Percentiles rank a stretch among this genome's conserved stretches.
Conservation (phyloP, 192 early-diverging fungal species). For the Coemansia sp. region DNA sequence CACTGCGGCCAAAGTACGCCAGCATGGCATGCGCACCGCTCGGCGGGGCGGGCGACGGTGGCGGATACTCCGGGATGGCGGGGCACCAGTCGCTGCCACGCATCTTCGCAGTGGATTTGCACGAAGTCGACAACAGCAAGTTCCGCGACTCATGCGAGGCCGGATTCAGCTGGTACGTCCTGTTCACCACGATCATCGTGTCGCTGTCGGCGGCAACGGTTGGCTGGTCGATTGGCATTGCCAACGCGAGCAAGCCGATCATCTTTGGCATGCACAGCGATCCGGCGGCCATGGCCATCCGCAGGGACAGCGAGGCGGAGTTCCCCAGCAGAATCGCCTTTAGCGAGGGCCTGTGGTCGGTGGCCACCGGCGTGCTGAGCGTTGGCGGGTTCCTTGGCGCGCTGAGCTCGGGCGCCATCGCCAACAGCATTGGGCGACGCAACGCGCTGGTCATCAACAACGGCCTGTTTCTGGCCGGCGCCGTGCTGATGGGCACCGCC, state of each 20-base stretch:
- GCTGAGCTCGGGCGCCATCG: constrained; percentile 56
- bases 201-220: constrained; percentile 46
- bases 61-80: not conserved
- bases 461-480: constrained; percentile 65
- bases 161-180: constrained; percentile 46
- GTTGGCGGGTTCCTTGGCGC: constrained; percentile 68
- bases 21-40: constrained; percentile 1
- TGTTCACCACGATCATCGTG: constrained; percentile 33
- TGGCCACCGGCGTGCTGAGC: constrained; percentile 54
- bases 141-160: constrained; percentile 51
- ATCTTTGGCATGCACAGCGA: constrained; percentile 33
- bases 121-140: constrained; percentile 43
- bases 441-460: constrained; percentile 68
- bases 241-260: constrained; percentile 38
- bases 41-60: not conserved
- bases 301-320: constrained; percentile 4
- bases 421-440: constrained; percentile 62
- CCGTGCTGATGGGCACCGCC: constrained; percentile 62
- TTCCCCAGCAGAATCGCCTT: constrained; percentile 36
- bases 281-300: not conserved
- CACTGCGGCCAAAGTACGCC: constrained; percentile 1
- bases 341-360: constrained; percentile 48
- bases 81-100: constrained; percentile 13
- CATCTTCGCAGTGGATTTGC: constrained; percentile 46
- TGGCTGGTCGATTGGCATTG: constrained; percentile 40